phyloP scores from a whole-genome alignment of 169 alveolate genomes.

The Cryptosporidium andersoni region DNA sequence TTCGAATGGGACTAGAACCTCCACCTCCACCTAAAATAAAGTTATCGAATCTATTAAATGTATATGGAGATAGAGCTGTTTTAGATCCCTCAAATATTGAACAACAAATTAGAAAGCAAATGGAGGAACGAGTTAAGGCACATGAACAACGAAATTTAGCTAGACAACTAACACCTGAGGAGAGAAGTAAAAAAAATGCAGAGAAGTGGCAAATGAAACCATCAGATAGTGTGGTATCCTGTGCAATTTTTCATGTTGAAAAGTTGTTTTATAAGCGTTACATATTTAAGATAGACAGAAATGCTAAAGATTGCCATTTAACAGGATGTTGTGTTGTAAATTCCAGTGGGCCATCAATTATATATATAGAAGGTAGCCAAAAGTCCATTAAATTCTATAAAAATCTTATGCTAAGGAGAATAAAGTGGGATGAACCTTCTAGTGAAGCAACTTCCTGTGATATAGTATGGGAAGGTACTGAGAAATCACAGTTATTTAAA shows the following conservation, averaged over 20 bases:
- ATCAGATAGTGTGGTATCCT: conserved; percentile 5
- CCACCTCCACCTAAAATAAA: conserved; percentile 91
- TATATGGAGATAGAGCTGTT: conserved; percentile 81
- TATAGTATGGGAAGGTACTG: conserved; percentile 57
- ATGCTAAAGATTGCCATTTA: conserved; percentile 89
- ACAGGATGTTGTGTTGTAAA: conserved; percentile 87
- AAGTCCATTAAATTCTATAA: conserved; percentile 79
- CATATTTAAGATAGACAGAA: conserved; percentile 80
- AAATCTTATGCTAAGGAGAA: conserved; percentile 78
- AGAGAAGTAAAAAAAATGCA: conserved; percentile 80
- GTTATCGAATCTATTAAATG: conserved; percentile 86
- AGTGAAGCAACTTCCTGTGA: conserved; percentile 3
- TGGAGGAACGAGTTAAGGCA: conserved; percentile 83
- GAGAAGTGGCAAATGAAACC: conserved; percentile 84
- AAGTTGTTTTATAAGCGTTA: conserved; percentile 67
- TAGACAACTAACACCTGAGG: conserved; percentile 83
- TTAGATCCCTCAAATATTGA: conserved; percentile 89
- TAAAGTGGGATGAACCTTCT: conserved; percentile 79
- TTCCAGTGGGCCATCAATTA: conserved; percentile 74
- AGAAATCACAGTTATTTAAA: conserved; percentile 6
- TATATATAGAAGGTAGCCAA: conserved; percentile 79
- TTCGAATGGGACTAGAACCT: conserved; percentile 87
- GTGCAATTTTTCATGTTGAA: conserved; percentile 63
- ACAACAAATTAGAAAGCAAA: conserved; percentile 83
- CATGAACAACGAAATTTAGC: conserved; percentile 84